phyloP scores from a whole-genome alignment of 768 basidiomycete genomes.

The Lactarius tabidus region DNA sequence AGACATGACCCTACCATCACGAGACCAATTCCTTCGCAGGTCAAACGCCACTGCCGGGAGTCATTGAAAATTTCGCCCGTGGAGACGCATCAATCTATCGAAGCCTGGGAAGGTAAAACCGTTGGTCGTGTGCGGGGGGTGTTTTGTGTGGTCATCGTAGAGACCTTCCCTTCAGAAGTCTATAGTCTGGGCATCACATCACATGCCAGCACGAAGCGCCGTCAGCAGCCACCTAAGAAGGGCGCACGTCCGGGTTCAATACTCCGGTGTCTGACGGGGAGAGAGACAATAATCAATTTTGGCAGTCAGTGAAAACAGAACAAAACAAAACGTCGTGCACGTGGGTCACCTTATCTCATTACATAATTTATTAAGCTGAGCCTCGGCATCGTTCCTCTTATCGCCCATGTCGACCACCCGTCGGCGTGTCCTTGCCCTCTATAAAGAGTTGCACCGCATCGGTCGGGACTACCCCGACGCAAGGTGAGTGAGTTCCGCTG shows the following conservation, averaged over 20 bases:
- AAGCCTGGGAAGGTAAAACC: background rate
- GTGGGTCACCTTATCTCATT: background rate
- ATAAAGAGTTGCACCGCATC: constrained; percentile 78
- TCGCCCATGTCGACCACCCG: constrained; percentile 40
- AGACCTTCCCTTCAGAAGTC: background rate
- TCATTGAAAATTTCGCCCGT: background rate
- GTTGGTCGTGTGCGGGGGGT: background rate
- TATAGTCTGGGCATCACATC: background rate
- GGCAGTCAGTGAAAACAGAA: no score
- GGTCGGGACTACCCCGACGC: constrained; percentile 83
- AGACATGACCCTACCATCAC: background rate
- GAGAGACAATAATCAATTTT: no score
- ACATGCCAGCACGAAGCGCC: background rate
- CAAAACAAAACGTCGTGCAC: background rate
- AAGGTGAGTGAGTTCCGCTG: constrained; percentile 45
- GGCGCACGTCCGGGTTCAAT: background rate
- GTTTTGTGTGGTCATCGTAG: background rate
- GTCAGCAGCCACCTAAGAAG: no score
- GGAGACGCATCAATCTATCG: background rate
- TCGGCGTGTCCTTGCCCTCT: constrained; percentile 62
- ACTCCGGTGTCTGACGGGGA: no score
- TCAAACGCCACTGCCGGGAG: background rate
- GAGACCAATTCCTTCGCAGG: background rate
- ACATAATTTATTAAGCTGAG: background rate
- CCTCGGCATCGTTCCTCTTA: background rate